Conservation (phyloP, 495 filamentous ascomycete species). For the Pseudotulostoma volvatum region DNA sequence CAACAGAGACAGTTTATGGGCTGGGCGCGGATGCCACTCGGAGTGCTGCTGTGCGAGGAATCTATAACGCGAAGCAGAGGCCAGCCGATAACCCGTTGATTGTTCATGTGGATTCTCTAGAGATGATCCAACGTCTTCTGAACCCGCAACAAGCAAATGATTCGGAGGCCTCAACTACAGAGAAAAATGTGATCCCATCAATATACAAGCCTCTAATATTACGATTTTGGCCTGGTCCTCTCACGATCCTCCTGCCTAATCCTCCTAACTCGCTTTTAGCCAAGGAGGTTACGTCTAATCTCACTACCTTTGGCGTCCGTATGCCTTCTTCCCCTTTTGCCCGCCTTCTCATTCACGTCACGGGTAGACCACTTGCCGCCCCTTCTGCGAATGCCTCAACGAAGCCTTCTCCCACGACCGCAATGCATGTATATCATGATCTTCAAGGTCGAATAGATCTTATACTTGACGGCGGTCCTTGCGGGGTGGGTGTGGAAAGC, state of each 20-base stretch:
- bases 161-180: slow-evolving; percentile 5
- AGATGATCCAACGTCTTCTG: slow-evolving; percentile 57
- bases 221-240: slow-evolving; percentile 84
- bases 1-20: slow-evolving; percentile 96
- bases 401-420: slow-evolving; percentile 76
- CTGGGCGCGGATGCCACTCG: slow-evolving; percentile 87
- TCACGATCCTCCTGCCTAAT: slow-evolving; percentile 81
- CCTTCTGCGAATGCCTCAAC: slow-evolving; percentile 91
- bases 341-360: slow-evolving; percentile 60
- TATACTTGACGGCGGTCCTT: slow-evolving; percentile 79
- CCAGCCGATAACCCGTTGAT: slow-evolving; percentile 94
- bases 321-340: slow-evolving; percentile 80
- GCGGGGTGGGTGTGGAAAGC: slow-evolving; percentile 81
- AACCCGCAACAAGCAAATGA: slow-evolving; percentile 11
- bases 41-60: slow-evolving; percentile 67
- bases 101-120: slow-evolving; percentile 69
- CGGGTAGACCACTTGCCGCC: slow-evolving; percentile 70
- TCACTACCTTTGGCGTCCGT: slow-evolving; percentile 73
- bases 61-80: slow-evolving; percentile 77
- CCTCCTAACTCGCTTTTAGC: slow-evolving; percentile 53
- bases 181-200: slow-evolving; percentile 43
- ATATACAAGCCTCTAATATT: slow-evolving; percentile 72
- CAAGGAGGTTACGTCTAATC: slow-evolving; percentile 70
- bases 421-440: slow-evolving; percentile 76
- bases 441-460: slow-evolving; percentile 68